Conservation (phyloP, 73 alveolate genomes). For the Paramecium primaurelia region DNA sequence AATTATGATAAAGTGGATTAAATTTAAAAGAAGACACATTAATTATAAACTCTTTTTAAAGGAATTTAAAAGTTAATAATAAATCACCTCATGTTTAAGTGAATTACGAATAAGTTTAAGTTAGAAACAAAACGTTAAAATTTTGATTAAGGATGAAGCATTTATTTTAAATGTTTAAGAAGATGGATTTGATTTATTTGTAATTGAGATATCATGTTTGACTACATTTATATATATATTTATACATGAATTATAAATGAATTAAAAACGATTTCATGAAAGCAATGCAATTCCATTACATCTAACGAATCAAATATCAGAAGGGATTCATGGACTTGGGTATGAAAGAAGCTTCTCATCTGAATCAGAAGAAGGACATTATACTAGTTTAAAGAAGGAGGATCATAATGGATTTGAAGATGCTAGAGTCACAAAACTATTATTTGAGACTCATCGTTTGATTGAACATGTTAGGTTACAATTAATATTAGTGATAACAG, state of each 20-base stretch:
- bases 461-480: not conserved
- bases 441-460: conserved; percentile 6
- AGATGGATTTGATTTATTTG: not conserved
- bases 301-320: not conserved
- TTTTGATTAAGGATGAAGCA: not conserved
- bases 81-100: too few relatives aligned
- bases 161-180: not conserved
- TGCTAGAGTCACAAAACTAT: not conserved
- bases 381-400: not conserved
- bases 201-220: not conserved
- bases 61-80: too few relatives aligned
- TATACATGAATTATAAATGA: not conserved
- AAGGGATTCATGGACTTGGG: not conserved
- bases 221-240: not conserved
- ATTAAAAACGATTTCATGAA: not conserved
- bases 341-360: not conserved
- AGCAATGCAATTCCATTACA: not conserved
- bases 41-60: too few relatives aligned
- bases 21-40: too few relatives aligned
- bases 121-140: not conserved
- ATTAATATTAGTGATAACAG: not conserved
- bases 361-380: not conserved
- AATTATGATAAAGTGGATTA: too few relatives aligned
- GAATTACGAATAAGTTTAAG: not conserved
- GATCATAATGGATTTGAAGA: not conserved